phyloP scores from a whole-genome alignment of 371 early-diverging fungal species.

The Dipsacomyces acuminosporus region DNA sequence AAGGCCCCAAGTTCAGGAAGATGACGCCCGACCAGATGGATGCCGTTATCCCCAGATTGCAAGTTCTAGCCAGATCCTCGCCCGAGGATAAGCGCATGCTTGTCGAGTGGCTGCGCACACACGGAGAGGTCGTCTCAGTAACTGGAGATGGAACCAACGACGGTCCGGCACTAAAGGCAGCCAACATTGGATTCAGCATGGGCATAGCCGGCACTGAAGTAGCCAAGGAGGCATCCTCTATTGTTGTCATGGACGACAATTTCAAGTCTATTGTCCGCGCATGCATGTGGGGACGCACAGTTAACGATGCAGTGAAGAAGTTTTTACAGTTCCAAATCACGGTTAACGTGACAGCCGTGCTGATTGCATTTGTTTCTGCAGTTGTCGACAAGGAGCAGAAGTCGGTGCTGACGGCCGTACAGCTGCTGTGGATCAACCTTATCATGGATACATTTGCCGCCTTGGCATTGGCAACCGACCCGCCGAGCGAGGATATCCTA shows the following conservation, averaged over 20 bases:
- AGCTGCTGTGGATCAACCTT: constrained; percentile 88
- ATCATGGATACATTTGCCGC: constrained; percentile 90
- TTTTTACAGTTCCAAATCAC: constrained; percentile 97
- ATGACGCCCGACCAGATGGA: constrained; percentile 76
- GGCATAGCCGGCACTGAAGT: constrained; percentile 98
- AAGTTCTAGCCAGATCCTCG: constrained; percentile 88
- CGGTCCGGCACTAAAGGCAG: constrained; percentile 91
- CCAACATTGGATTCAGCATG: constrained; percentile 98
- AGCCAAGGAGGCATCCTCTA: constrained; percentile 95
- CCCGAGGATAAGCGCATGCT: constrained; percentile 94
- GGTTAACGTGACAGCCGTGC: constrained; percentile 89
- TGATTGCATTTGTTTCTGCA: constrained; percentile 63
- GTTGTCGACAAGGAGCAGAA: constrained; percentile 53
- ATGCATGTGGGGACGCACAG: constrained; percentile 92
- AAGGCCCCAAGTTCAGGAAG: constrained; percentile 86
- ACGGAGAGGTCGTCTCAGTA: constrained; percentile 96
- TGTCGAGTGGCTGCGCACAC: constrained; percentile 75
- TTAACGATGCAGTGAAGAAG: constrained; percentile 91
- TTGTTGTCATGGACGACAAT: constrained; percentile 95
- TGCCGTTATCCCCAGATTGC: constrained; percentile 76
- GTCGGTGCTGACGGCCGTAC: constrained; percentile 77
- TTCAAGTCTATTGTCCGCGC: constrained; percentile 89
- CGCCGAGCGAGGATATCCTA: constrained; percentile 67
- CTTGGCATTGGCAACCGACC: constrained; percentile 84
- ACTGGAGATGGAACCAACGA: constrained; percentile 99